Conservation (phyloP, 371 early-diverging fungal genomes). For the Syncephalastrum monosporum region DNA sequence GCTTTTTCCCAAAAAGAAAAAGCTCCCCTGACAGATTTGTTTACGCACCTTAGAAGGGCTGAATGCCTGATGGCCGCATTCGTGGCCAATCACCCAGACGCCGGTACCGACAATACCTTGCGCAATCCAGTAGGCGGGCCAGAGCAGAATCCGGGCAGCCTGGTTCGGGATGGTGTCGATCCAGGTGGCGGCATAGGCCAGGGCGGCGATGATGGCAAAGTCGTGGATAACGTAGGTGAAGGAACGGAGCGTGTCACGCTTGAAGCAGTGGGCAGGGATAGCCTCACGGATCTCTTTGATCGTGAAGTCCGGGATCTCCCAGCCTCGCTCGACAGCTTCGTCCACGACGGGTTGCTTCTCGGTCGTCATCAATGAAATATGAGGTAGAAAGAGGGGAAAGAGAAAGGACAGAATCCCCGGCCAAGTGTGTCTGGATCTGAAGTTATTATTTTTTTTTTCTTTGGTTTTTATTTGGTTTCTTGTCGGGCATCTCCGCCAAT, state of each 20-base stretch:
- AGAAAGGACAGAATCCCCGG: conserved; percentile 2
- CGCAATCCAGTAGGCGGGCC: conserved; percentile 77
- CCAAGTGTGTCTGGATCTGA: not conserved
- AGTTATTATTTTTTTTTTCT: conserved; percentile 8
- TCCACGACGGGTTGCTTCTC: conserved; percentile 15
- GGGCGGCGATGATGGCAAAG: conserved; percentile 54
- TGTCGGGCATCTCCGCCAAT: not conserved
- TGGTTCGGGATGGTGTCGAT: conserved; percentile 52
- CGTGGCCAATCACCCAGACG: conserved; percentile 89
- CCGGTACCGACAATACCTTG: conserved; percentile 85
- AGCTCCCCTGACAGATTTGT: conserved; percentile 3
- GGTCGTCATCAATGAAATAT: conserved; percentile 9
- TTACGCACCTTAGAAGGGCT: conserved; percentile 59
- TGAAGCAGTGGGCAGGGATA: conserved; percentile 83
- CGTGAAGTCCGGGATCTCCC: conserved; percentile 68
- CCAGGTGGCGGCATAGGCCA: conserved; percentile 66
- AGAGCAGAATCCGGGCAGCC: conserved; percentile 47
- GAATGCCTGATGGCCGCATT: conserved; percentile 86
- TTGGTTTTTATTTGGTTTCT: conserved; percentile 4
- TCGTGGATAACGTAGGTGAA: conserved; percentile 73
- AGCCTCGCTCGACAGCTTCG: conserved; percentile 47
- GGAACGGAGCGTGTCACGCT: conserved; percentile 71
- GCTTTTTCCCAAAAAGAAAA: not conserved
- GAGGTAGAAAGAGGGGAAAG: conserved; percentile 11
- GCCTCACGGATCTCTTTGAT: conserved; percentile 85